phyloP scores from a whole-genome alignment of 495 filamentous ascomycete genomes.

The Talaromyces adpressus region DNA sequence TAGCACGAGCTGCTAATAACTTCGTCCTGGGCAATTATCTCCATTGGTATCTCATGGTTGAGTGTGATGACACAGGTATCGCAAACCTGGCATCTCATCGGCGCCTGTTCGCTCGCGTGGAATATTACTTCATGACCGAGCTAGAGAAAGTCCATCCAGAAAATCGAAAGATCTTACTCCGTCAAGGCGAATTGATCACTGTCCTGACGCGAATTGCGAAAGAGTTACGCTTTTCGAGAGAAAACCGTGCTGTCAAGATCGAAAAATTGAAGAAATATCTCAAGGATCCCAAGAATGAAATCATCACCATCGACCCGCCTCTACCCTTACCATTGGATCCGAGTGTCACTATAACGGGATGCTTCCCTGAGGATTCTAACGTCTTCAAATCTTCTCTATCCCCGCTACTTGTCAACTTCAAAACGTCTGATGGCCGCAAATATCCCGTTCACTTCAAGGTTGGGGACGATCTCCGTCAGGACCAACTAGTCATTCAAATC shows the following conservation, averaged over 20 bases:
- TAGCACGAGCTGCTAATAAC: conserved; percentile 75
- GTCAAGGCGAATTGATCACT: conserved; percentile 84
- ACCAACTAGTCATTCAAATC: conserved; percentile 97
- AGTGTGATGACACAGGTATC: conserved; percentile 76
- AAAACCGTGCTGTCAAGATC: conserved; percentile 68
- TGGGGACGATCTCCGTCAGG: conserved; percentile 92
- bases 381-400: conserved; percentile 95
- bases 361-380: conserved; percentile 74
- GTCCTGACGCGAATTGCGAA: conserved; percentile 85
- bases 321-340: conserved; percentile 88
- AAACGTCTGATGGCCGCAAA: conserved; percentile 63
- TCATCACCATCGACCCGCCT: conserved; percentile 74
- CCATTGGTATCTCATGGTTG: conserved; percentile 98
- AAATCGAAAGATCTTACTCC: conserved; percentile 64
- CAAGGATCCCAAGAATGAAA: conserved; percentile 82
- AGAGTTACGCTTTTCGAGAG: conserved; percentile 76
- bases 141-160: conserved; percentile 54
- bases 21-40: conserved; percentile 90
- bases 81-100: conserved; percentile 65
- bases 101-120: conserved; percentile 81
- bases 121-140: conserved; percentile 92
- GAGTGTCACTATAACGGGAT: conserved; percentile 66
- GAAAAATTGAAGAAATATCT: conserved; percentile 76
- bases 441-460: conserved; percentile 97
- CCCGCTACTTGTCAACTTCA: conserved; percentile 87